Base-by-base conservation (phyloP, 768 basidiomycete genomes). In the Amanita fuliginea region DNA sequence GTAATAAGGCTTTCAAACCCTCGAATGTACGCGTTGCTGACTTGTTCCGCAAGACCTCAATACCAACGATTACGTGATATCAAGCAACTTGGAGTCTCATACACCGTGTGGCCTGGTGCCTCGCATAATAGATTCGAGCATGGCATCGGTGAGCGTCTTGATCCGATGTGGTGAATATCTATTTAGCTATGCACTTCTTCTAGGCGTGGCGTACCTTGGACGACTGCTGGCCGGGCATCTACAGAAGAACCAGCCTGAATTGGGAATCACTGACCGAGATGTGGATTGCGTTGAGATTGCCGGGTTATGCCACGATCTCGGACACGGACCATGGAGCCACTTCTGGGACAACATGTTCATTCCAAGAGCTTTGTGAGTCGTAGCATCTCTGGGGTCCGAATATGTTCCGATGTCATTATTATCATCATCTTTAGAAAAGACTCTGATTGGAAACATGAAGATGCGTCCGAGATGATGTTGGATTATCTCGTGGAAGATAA, bases 81-180 rank as follows among this genome's bases (percentile, higher is more conserved):
- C 57, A 89, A 90, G 54, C 89, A 92, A 58, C 77, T 92, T 6
- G 89, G 89, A 0, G 77, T 83, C 4, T 75, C 83, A 0, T 81
- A 78, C 54, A 78, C 76, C 53, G 83, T 91, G 24, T 91, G 83
- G 77, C 78, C 82, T 0, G 76, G 84, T 1, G 89, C 84, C 0
- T 75, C 83, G 0, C 89, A 91, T 57, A 89, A 80, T 51, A 76
- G 89, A 0, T 90, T 92, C 55, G 88, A 91, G 55, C 88, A 92
- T 58, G 83, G 75, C 53, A 66, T 92, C n/a, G 88, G 88, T 83
- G 63, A 52, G 65, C 60, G 34, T 3, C 3, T 6, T 13, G 7
- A 16, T 34, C 2, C 7, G 14, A n/a, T 26, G 36, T 16, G 46
- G 0, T 1, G 32, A 32, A 6, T 35, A 22, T 22, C n/a, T n/a